These are phyloP conservation scores for Wickerhamomyces bisporus DNA, from an alignment of 805 yeast species.

Conservation along the genomic window DNA sequence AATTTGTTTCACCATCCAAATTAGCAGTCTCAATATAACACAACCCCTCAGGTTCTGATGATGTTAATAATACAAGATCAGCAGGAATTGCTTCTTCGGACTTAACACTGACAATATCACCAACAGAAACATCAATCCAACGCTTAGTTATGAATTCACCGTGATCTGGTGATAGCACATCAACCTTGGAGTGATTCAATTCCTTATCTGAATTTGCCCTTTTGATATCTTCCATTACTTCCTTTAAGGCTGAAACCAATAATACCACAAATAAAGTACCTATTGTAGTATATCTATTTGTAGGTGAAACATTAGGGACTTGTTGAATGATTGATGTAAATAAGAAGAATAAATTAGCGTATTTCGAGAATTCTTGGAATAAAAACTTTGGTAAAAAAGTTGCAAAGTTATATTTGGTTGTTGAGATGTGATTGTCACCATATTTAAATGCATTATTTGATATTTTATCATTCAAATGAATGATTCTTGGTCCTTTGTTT, in stretches of 20 bases:
- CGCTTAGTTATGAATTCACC: constrained; percentile 62
- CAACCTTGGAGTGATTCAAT: constrained; percentile 70
- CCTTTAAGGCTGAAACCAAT: constrained; percentile 88
- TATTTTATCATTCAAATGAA: constrained; percentile 58
- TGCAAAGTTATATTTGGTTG: constrained; percentile 90
- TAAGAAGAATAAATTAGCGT: constrained; percentile 89
- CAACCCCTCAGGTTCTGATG: constrained; percentile 97
- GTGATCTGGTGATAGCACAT: constrained; percentile 47
- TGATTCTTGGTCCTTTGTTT: constrained; percentile 51
- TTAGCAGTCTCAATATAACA: constrained; percentile 98
- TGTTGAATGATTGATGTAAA: constrained; percentile 94
- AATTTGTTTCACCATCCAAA: constrained; percentile 94
- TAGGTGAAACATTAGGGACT: constrained; percentile 94
- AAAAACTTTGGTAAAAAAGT: constrained; percentile 93
- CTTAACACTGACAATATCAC: constrained; percentile 80
- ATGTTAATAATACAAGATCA: constrained; percentile 74
- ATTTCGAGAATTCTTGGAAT: constrained; percentile 95
- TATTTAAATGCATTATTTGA: constrained; percentile 54
- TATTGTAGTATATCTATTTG: constrained; percentile 91
- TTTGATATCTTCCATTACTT: constrained; percentile 83
- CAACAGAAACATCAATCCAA: constrained; percentile 89
- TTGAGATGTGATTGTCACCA: constrained; percentile 81
- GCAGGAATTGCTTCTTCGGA: constrained; percentile 95
- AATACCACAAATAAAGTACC: constrained; percentile 85
- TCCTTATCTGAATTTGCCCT: constrained; percentile 87